A percentile compares a stretch with the other conserved stretches of the same genome.
phyloP scores from a whole-genome alignment of 495 filamentous ascomycete species.

The Lophiostoma macrostomum region DNA sequence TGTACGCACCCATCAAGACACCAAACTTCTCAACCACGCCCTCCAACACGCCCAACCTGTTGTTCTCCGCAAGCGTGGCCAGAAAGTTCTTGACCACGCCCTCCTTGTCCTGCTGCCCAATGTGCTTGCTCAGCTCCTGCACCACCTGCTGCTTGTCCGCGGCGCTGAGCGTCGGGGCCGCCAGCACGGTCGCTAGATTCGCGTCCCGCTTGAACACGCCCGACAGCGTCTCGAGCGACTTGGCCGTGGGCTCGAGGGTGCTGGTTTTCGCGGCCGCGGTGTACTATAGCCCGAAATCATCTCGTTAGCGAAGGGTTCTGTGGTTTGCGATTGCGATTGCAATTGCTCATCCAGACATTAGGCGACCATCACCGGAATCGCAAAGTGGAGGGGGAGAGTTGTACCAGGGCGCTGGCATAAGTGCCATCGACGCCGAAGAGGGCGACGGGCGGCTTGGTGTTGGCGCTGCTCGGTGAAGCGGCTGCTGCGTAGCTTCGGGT shows the following conservation, averaged over 20 bases:
- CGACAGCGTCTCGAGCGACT: slow-evolving; percentile 67
- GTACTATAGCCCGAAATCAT: too few relatives aligned
- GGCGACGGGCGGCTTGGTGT: slow-evolving; percentile 73
- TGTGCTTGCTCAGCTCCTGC: slow-evolving; percentile 75
- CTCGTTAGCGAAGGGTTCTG: slow-evolving; percentile 12
- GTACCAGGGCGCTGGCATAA: slow-evolving; percentile 96
- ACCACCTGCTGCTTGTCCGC: slow-evolving; percentile 82
- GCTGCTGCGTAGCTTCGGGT: slow-evolving; percentile 69
- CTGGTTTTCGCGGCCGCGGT: slow-evolving; percentile 87
- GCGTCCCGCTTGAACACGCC: slow-evolving; percentile 71
- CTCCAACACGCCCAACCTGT: slow-evolving; percentile 78
- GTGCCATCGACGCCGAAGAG: slow-evolving; percentile 96
- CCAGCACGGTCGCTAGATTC: slow-evolving; percentile 73
- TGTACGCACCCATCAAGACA: slow-evolving; percentile 79
- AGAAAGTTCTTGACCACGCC: slow-evolving; percentile 94
- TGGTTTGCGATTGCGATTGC: neutral
- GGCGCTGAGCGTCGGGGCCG: slow-evolving; percentile 70
- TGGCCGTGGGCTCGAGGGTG: slow-evolving; percentile 75
- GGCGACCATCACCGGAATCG: slow-evolving; percentile 9
- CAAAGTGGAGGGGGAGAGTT: slow-evolving; percentile 34
- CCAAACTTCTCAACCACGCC: slow-evolving; percentile 84
- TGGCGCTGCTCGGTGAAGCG: slow-evolving; percentile 54
- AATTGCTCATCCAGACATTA: slow-evolving; percentile 2
- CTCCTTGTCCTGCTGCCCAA: slow-evolving; percentile 64
- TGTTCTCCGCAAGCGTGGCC: slow-evolving; percentile 85